Evolutionary conservation across 2,329 filamentous ascomycete genomes (phyloP).

Genomic region (Sphaerostilbella broomeana): DNA sequence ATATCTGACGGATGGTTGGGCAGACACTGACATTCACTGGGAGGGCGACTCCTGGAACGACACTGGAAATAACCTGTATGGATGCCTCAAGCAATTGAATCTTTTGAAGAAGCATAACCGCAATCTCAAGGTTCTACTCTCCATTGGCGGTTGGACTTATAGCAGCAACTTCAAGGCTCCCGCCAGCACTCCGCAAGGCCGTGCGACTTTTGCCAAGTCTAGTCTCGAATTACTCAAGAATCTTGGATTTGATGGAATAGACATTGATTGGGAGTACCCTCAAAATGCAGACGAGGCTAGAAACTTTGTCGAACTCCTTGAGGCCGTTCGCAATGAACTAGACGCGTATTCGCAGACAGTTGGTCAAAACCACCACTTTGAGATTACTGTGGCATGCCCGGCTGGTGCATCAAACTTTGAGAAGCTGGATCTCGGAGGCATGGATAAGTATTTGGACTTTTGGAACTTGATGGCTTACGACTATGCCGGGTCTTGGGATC

Average conservation of each 20-base stretch:
- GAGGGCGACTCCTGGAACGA: slow-evolving; percentile 66
- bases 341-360: slow-evolving; percentile 48
- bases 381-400: slow-evolving; percentile 58
- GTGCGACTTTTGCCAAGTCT: slow-evolving; percentile 63
- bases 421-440: slow-evolving; percentile 54
- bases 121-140: slow-evolving; percentile 77
- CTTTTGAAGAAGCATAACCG: slow-evolving; percentile 75
- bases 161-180: slow-evolving; percentile 74
- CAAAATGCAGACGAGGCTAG: slow-evolving; percentile 47
- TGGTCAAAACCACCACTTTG: slow-evolving; percentile 45
- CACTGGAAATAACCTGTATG: slow-evolving; percentile 73
- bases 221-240: slow-evolving; percentile 72
- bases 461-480: slow-evolving; percentile 89
- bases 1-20: slow-evolving; percentile 55
- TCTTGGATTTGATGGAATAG: slow-evolving; percentile 68
- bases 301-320: slow-evolving; percentile 53
- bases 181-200: slow-evolving; percentile 62
- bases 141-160: slow-evolving; percentile 91
- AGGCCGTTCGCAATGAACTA: slow-evolving; percentile 49
- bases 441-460: slow-evolving; percentile 63
- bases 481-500: slow-evolving; percentile 77
- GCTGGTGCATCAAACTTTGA: slow-evolving; percentile 57
- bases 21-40: slow-evolving; percentile 67
- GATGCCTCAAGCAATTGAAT: slow-evolving; percentile 82
- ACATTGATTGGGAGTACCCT: slow-evolving; percentile 66